These are phyloP conservation scores for Saccharomyces pastorianus DNA, from an alignment of 1,139 yeast species.

Conservation along the genomic window DNA sequence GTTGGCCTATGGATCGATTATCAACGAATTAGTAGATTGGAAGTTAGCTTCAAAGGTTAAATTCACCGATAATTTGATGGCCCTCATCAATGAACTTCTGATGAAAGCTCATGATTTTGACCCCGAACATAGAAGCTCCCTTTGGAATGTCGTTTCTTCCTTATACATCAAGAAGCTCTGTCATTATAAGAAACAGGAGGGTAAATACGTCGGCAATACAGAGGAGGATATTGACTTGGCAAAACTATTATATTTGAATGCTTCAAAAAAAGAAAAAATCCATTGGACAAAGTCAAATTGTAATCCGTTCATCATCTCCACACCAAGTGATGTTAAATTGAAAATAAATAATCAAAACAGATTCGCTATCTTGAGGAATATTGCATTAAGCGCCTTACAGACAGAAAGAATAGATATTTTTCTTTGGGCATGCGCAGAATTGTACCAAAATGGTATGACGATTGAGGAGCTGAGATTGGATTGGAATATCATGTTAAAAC, in stretches of 20 bases:
- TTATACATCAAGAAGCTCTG: slow-evolving; percentile 16
- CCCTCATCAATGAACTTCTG: slow-evolving; percentile 16
- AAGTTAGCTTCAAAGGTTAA: slow-evolving; percentile 2
- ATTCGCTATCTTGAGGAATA: slow-evolving; percentile 19
- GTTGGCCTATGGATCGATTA: slow-evolving; percentile 15
- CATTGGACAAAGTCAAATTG: background rate
- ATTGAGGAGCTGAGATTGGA: slow-evolving; percentile 16
- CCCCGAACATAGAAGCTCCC: slow-evolving; percentile 12
- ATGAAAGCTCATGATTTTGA: slow-evolving; percentile 18
- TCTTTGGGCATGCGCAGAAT: slow-evolving; percentile 22
- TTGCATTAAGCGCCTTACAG: slow-evolving; percentile 17
- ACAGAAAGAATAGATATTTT: slow-evolving; percentile 17
- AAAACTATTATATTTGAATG: slow-evolving; percentile 13
- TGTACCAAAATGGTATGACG: slow-evolving; percentile 20
- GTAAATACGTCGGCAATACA: background rate
- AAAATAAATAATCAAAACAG: slow-evolving; percentile 17
- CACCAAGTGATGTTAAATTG: slow-evolving; percentile 14
- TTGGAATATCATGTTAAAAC: slow-evolving; percentile 20
- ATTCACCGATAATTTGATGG: slow-evolving; percentile 4
- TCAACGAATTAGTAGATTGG: slow-evolving; percentile 18
- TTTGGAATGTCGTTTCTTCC: slow-evolving; percentile 23
- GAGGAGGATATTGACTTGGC: slow-evolving; percentile 11
- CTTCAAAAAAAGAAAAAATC: slow-evolving; percentile 1
- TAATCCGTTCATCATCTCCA: slow-evolving; percentile 20
- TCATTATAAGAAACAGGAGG: background rate